Evolutionary conservation across 1,284 basidiomycete species (phyloP).

Genomic region (Fomitopsis schrenkii): DNA sequence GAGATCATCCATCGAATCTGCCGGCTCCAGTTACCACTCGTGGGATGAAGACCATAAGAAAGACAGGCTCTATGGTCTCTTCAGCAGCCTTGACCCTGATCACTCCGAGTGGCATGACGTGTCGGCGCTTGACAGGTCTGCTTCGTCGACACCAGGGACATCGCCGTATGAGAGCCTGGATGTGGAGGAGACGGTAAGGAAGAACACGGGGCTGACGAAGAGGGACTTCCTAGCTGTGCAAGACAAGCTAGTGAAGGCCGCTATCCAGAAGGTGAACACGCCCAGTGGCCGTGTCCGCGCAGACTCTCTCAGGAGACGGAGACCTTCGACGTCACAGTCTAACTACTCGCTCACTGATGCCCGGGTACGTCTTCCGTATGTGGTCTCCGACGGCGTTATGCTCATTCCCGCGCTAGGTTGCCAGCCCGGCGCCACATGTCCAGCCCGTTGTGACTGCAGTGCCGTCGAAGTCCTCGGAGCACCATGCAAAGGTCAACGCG

Average conservation of each 20-base stretch:
- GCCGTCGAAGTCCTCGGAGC: slow-evolving; percentile 21
- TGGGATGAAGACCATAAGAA: slow-evolving; percentile 58
- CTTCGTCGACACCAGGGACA: slow-evolving; percentile 41
- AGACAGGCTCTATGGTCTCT: slow-evolving; percentile 47
- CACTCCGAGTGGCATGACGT: slow-evolving; percentile 62
- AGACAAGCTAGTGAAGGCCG: slow-evolving; percentile 62
- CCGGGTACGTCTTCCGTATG: slow-evolving; percentile 39
- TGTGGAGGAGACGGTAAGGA: slow-evolving; percentile 59
- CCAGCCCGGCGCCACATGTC: slow-evolving; percentile 46
- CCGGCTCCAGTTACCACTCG: slow-evolving; percentile 80
- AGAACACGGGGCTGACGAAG: slow-evolving; percentile 63
- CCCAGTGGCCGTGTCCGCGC: slow-evolving; percentile 55
- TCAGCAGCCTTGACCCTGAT: slow-evolving; percentile 44
- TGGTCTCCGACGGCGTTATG: not conserved
- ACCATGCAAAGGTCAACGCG: slow-evolving; percentile 53
- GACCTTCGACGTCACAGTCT: slow-evolving; percentile 78
- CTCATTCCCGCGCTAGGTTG: slow-evolving; percentile 35
- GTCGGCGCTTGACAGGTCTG: slow-evolving; percentile 38
- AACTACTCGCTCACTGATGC: slow-evolving; percentile 56
- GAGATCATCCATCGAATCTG: slow-evolving; percentile 70
- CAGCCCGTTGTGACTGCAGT: slow-evolving; percentile 17
- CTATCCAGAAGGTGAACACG: slow-evolving; percentile 49
- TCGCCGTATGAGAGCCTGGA: slow-evolving; percentile 51
- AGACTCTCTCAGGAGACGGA: slow-evolving; percentile 50
- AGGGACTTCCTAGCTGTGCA: slow-evolving; percentile 67